These are phyloP conservation scores for Tuber umbilicatum DNA, from an alignment of 495 filamentous ascomycete species.

Conservation along the genomic window DNA sequence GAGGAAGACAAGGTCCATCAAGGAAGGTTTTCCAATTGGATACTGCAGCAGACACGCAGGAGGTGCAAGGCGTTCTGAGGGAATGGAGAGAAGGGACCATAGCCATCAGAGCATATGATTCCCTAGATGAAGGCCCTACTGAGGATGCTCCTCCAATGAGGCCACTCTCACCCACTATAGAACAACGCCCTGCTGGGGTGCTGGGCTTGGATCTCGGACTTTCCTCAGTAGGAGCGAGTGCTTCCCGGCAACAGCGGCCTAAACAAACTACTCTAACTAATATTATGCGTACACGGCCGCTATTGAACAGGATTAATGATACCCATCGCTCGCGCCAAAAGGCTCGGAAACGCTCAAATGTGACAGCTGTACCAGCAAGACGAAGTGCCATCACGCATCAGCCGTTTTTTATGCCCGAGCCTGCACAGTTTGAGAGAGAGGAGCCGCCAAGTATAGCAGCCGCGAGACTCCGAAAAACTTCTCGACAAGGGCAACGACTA, in stretches of 20 bases:
- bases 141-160: neutral
- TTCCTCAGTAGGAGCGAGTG: neutral
- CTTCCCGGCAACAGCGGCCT: neutral
- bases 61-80: conserved; percentile 59
- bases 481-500: conserved; percentile 14
- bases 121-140: neutral
- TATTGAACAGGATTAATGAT: conserved; percentile 11
- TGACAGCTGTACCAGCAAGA: conserved; percentile 13
- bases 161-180: neutral
- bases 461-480: conserved; percentile 20
- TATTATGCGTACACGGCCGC: conserved; percentile 12
- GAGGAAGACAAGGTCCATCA: conserved; percentile 67
- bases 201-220: neutral
- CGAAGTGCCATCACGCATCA: conserved; percentile 13
- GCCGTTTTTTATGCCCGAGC: conserved; percentile 18
- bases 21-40: conserved; percentile 67
- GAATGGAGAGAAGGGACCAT: conserved; percentile 67
- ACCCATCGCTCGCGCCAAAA: conserved; percentile 11
- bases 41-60: conserved; percentile 64
- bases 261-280: conserved; percentile 24
- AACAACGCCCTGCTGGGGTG: neutral
- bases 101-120: conserved; percentile 11
- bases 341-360: neutral
- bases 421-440: conserved; percentile 19
- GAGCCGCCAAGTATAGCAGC: conserved; percentile 15